phyloP scores from a whole-genome alignment of 768 basidiomycete species.

The Lentinula guzmanii region DNA sequence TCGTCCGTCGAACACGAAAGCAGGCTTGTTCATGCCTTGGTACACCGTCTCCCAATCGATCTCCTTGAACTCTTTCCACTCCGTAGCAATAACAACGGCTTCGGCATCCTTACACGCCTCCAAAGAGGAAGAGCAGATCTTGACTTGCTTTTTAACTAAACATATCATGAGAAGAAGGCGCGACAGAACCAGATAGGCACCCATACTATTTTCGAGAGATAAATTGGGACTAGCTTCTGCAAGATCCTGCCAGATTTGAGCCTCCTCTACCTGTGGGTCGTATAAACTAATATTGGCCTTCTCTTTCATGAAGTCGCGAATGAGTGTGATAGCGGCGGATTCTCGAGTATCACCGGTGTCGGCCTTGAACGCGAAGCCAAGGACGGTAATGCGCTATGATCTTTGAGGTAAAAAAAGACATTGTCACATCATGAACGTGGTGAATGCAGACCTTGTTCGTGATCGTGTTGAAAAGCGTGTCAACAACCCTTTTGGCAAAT shows the following conservation, averaged over 20 bases:
- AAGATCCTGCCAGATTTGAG: conserved; percentile 86
- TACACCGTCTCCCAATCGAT: conserved; percentile 91
- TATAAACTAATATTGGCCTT: conserved; percentile 83
- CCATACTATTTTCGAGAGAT: conserved; percentile 63
- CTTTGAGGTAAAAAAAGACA: conserved; percentile 19
- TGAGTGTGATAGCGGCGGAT: conserved; percentile 90
- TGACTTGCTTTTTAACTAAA: conserved; percentile 87
- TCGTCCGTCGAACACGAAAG: conserved; percentile 94
- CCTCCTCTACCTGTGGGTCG: conserved; percentile 82
- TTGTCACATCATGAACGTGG: not conserved
- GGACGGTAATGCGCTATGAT: conserved; percentile 79
- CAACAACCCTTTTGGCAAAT: conserved; percentile 94
- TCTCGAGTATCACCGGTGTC: conserved; percentile 99
- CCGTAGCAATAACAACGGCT: conserved; percentile 93
- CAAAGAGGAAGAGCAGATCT: conserved; percentile 66
- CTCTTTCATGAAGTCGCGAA: conserved; percentile 90
- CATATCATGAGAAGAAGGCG: not conserved
- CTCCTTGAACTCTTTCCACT: conserved; percentile 94
- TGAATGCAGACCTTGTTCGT: conserved; percentile 78
- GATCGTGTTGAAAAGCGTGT: conserved; percentile 97
- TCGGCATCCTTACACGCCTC: conserved; percentile 88
- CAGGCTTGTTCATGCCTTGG: conserved; percentile 91
- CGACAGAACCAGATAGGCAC: not conserved
- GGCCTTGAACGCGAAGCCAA: conserved; percentile 99
- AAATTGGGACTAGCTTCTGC: conserved; percentile 59